Evolutionary conservation across 2,329 filamentous ascomycete species (phyloP), one percentile per base, ranked within the genome.

Genomic region (Septoria linicola): DNA sequence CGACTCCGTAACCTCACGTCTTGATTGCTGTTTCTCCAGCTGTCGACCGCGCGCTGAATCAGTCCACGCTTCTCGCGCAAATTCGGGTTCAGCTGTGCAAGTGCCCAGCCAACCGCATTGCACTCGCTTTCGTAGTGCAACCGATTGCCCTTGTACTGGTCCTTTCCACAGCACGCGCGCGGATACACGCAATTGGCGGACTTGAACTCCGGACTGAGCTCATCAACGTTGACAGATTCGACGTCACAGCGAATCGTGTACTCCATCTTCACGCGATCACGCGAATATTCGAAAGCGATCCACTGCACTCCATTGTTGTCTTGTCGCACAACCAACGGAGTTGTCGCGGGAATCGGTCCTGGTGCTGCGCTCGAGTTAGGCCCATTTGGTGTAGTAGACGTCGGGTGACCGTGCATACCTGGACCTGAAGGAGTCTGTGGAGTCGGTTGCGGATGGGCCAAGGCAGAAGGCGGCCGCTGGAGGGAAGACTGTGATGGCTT

Each of bases 61-160:
- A 99, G 79, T 6, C 93, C 93, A 62, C 93, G 83, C 78, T 97
- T 97, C 61, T 92, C 92, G 58, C 92, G 84, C 53, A 97, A 79
- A 51, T 88, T 87, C 6, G 90, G 85, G 70, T 99, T 99, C 47
- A 99, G 76, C 67, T 97, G 87, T 2, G 93, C 93, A 60, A 99
- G 74, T 10, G 92, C 92, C 93, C 93, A 99, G n/a, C 93, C 93
- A n/a, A 99, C 93, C 0, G 90, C 89, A 73, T 99, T 99, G 79
- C 93, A 99, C 74, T 99, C 93, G 13, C 89, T 96, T 76, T 99
- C 93, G 71, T 99, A 99, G 62, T 93, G 88, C 61, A 96, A 76
- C 13, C 93, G 86, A 70, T 99, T 99, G 55, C 93, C 93, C 54
- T 91, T 87, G 76, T 99, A 99, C 68, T 95, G 87, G 53, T 97